Base-by-base conservation (phyloP, 768 basidiomycete species). In the Lentinula edodes region DNA sequence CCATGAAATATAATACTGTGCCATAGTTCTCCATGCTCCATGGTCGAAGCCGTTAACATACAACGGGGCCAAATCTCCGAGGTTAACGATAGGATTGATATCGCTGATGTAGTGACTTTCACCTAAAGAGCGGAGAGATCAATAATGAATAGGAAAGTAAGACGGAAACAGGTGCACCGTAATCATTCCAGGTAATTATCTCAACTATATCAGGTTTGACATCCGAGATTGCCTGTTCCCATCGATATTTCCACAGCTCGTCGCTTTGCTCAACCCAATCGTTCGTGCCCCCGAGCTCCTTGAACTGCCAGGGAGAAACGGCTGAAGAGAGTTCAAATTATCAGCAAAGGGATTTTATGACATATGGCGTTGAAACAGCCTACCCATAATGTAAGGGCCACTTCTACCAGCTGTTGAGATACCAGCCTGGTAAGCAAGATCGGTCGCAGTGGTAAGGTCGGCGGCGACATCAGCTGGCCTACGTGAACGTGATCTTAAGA, bases 31-130 rank as follows among this genome's bases (percentile, higher is more conserved):
- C 69, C 69, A 70, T 7, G 63, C 62, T 5, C 67, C 62, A 51
- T 70, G 69, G 5, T 48, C 63, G 59, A 69, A 68, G 3, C 69
- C 69, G 46, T 69, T 55, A 20, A 70, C 67, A 43, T 70, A 70
- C 58, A 65, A 62, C 7, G 69, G 68, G 3, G 69, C 69, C n/a
- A 64, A 63, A 13, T 45, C 62, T 28, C 70, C 67, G 41, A 70
- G 64, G 52, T 69, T 61, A 10, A 69, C 66, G 15, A 64, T 68
- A 8, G 68, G 69, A 45, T 68, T 68, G 32, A 69, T 69, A 34
- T 69, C 68, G 6, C 68, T 64, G 64, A 81, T 78, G 67, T 80
- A 82, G 43, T 77, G 77, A 8, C 77, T 76, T 64, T 76, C 75
- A 35, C 70, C 75, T 67, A 32, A 38, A 32, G 18, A 50, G 58